Conservation (phyloP, 2,329 filamentous ascomycete species). For the Anisogramma anomala region DNA sequence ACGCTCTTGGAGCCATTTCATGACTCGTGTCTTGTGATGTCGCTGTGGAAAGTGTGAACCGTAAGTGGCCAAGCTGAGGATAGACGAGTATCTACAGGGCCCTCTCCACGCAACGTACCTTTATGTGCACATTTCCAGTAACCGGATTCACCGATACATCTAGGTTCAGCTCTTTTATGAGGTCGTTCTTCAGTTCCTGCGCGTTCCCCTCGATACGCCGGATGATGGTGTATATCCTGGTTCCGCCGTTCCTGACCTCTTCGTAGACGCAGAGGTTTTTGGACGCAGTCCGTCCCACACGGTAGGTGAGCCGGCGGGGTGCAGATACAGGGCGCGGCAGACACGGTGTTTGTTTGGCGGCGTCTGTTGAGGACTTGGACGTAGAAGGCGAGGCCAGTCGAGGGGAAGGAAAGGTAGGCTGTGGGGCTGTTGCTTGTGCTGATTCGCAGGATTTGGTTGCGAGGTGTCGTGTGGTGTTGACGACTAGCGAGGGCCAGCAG, state of each 20-base stretch:
- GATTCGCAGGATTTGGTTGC: not conserved
- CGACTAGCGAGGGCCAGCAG: not conserved
- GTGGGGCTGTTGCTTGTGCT: not conserved
- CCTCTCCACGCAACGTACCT: too few relatives aligned
- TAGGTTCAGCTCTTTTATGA: constrained; percentile 46
- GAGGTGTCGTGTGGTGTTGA: constrained; percentile 2
- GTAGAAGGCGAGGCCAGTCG: constrained; percentile 5
- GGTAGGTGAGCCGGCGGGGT: constrained; percentile 46
- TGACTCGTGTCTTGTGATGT: too few relatives aligned
- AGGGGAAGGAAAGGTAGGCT: not conserved
- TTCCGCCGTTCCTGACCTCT: constrained; percentile 61
- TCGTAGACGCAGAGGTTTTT: constrained; percentile 69
- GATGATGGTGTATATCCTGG: constrained; percentile 59
- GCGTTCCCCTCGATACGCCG: constrained; percentile 71
- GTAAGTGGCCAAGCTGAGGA: too few relatives aligned
- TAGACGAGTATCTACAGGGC: too few relatives aligned
- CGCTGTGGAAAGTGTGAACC: too few relatives aligned
- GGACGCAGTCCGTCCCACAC: constrained; percentile 58
- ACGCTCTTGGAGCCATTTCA: too few relatives aligned
- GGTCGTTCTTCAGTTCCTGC: constrained; percentile 48
- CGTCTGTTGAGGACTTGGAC: too few relatives aligned
- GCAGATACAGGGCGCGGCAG: too few relatives aligned
- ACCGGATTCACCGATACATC: constrained; percentile 44
- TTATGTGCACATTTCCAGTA: constrained; percentile 65
- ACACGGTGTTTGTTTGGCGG: constrained; percentile 14